Percentiles rank a stretch among this genome's conserved stretches.
phyloP scores from a whole-genome alignment of 2,329 filamentous ascomycete species.

The Pseudopyricularia javanii region DNA sequence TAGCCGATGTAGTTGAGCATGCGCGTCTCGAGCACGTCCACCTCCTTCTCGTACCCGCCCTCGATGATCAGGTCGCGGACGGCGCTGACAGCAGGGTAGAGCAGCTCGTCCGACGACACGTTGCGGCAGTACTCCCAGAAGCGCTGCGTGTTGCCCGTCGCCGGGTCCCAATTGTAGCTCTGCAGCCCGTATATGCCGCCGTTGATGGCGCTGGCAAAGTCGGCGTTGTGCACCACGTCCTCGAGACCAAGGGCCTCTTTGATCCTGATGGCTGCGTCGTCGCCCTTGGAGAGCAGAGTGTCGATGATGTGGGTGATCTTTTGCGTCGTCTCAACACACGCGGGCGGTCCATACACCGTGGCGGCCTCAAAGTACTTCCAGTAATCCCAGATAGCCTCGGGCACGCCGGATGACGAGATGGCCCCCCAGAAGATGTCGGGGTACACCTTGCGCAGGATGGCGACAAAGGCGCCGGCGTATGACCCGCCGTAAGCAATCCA shows the following conservation, averaged over 20 bases:
- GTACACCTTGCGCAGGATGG: constrained; percentile 64
- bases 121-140: constrained; percentile 36
- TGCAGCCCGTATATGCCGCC: constrained; percentile 31
- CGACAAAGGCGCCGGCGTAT: constrained; percentile 70
- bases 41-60: constrained; percentile 26
- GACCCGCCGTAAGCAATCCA: constrained; percentile 77
- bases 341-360: constrained; percentile 33
- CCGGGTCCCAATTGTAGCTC: constrained; percentile 40
- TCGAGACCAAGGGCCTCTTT: constrained; percentile 32
- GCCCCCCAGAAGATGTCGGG: constrained; percentile 68
- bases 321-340: constrained; percentile 54
- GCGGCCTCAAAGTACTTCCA: constrained; percentile 49
- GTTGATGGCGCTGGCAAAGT: constrained; percentile 33
- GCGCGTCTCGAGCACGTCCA: constrained; percentile 23
- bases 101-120: constrained; percentile 24
- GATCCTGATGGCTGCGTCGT: constrained; percentile 27
- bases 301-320: constrained; percentile 39
- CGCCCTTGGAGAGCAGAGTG: constrained; percentile 27
- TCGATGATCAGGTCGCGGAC: constrained; percentile 25
- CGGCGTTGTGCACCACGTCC: constrained; percentile 28
- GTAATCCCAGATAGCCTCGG: constrained; percentile 65
- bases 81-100: constrained; percentile 26
- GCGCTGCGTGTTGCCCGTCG: constrained; percentile 17
- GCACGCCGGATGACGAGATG: constrained; percentile 72
- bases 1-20: constrained; percentile 42